A percentile compares a stretch with the other conserved stretches of the same genome.
Evolutionary conservation across 768 basidiomycete species (phyloP).

Genomic region (Hortiboletus flavorubellus): DNA sequence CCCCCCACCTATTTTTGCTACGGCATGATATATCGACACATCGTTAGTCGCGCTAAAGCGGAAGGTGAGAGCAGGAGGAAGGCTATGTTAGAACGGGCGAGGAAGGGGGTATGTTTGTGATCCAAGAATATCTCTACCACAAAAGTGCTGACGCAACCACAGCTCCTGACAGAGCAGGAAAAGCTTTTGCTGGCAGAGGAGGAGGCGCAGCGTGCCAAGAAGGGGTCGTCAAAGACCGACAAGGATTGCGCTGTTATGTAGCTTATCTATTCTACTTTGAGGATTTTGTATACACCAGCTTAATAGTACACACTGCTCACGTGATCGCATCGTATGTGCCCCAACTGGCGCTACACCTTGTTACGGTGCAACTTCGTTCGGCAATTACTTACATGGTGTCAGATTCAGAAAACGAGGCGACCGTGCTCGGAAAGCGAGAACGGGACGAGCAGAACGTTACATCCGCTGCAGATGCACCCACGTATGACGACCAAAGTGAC

Average conservation of each 20-base stretch:
- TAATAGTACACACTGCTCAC: not conserved
- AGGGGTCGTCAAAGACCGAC: constrained; percentile 25
- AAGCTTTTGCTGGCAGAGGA: constrained; percentile 54
- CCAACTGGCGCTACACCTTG: not conserved
- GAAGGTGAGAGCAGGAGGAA: constrained; percentile 68
- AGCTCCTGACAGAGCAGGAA: constrained; percentile 65
- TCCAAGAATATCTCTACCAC: not conserved
- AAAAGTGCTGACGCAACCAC: constrained; percentile 1
- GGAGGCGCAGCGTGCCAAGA: constrained; percentile 41
- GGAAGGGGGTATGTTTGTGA: constrained; percentile 61
- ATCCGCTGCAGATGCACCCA: constrained; percentile 18
- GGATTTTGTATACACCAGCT: not conserved
- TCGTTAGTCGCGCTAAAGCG: constrained; percentile 62
- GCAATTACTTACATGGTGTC: constrained; percentile 33
- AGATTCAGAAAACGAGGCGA: constrained; percentile 45
- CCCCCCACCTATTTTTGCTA: constrained; percentile 65
- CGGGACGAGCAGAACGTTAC: constrained; percentile 33
- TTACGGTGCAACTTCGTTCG: not conserved
- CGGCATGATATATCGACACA: constrained; percentile 46
- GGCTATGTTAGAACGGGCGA: constrained; percentile 69
- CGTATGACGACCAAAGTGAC: constrained; percentile 50
- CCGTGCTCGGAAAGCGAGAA: constrained; percentile 63
- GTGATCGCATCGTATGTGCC: not conserved
- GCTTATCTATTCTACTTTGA: not conserved
- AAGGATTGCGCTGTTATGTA: constrained; percentile 62